Conservation (phyloP, 495 filamentous ascomycete genomes). For the Neurospora terricola region DNA sequence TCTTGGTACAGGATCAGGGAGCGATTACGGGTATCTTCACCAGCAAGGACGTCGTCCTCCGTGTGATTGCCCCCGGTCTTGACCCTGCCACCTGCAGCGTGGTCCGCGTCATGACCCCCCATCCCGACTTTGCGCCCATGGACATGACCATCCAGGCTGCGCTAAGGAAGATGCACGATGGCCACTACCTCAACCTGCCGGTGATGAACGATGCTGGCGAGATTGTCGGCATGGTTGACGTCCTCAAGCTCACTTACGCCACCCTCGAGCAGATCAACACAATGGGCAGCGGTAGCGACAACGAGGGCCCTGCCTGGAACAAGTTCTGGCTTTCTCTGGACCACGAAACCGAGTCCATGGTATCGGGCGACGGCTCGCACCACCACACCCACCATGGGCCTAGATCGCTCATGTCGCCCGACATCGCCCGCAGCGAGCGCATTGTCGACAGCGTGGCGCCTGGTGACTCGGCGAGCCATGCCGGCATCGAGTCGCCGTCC, state of each 20-base stretch:
- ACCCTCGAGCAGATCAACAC: constrained; percentile 87
- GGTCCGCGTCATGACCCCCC: constrained; percentile 96
- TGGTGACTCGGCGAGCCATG: constrained; percentile 88
- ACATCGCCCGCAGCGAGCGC: constrained; percentile 46
- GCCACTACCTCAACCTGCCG: constrained; percentile 93
- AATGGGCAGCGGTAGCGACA: constrained; percentile 57
- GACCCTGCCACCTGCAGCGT: constrained; percentile 95
- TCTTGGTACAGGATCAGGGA: constrained; percentile 92
- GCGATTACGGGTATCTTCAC: constrained; percentile 98
- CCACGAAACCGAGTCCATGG: constrained; percentile 90
- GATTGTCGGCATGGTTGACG: constrained; percentile 98
- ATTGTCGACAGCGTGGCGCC: constrained; percentile 69
- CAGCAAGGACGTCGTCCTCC: constrained; percentile 96
- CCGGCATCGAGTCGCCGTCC: constrained; percentile 66
- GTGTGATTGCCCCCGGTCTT: constrained; percentile 93
- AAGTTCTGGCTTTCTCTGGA: constrained; percentile 99
- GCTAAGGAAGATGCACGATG: constrained; percentile 98
- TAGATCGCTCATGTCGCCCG: constrained; percentile 64
- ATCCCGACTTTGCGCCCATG: constrained; percentile 95
- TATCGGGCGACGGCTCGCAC: constrained; percentile 73
- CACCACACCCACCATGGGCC: constrained; percentile 34
- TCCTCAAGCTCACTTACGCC: constrained; percentile 94
- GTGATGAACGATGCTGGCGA: constrained; percentile 97
- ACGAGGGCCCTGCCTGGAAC: constrained; percentile 95
- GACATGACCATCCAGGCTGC: constrained; percentile 99